Base-by-base conservation (phyloP, 2,329 filamentous ascomycete species). In the Aspergillus amoenus region DNA sequence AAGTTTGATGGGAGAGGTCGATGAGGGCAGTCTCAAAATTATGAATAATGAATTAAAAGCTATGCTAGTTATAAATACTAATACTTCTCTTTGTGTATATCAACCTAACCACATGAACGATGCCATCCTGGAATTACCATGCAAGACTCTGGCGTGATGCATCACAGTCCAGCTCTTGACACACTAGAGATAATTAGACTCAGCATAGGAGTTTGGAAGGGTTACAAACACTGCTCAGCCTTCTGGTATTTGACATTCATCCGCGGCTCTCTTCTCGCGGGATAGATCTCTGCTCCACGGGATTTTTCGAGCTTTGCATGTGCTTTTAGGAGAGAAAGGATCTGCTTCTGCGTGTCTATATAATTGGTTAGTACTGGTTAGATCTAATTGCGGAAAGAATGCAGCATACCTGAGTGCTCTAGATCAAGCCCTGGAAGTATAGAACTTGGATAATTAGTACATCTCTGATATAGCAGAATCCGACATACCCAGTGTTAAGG, bases 221-320 rank as follows among this genome's bases (percentile, higher is more conserved):
- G 17, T 12, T 6, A 57, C 55, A 7, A 11, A 72, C 70, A 27
- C 37, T 70, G 62, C 11, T 72, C 68, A 8, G 69, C 70, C 21
- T 66, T 64, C 18, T 68, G 62, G 44, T 69, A 71, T 11, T 59
- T 61, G 5, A 57, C 51, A 27, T 68, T 71, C 7, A 56, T 58
- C 17, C 65, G 59, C 1, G 67, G 64, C 15, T 68, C 60, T 46
- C 64, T 64, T 59, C 59, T 67, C 1, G 69, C 68, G 3, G 70
- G 68, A 24, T 61, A 57, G 24, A 71, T 58, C 30, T 59, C 62
- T 17, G 22, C 34, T 2, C 68, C 64, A 41, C 46, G 47, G 1
- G 50, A 51, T 43, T 60, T 67, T 42, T 71, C 69, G 15, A 67
- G 37, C 40, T 62, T 69, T 15, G 50, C 15, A 43, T 72, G 69